Percentiles rank a stretch among this genome's conserved stretches.
Conservation (phyloP, 768 basidiomycete genomes). For the Sistotremastrum niveocremeum region DNA sequence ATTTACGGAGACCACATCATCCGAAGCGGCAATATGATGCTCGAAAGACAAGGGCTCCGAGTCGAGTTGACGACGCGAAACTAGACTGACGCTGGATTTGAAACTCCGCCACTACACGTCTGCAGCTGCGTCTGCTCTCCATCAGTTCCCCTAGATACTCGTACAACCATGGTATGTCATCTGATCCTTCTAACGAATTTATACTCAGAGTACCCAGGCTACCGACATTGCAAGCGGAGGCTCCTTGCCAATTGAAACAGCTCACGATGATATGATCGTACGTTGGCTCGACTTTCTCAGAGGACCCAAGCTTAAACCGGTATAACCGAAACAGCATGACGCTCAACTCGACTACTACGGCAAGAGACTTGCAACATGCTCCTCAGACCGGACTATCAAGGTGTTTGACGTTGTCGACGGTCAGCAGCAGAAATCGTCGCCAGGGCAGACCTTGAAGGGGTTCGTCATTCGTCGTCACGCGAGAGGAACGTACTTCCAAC, state of each 20-base stretch:
- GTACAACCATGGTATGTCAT: too few species aligned
- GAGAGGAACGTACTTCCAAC: not conserved
- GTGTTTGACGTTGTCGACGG: slow-evolving; percentile 92
- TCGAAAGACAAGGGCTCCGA: too few species aligned
- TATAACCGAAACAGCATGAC: slow-evolving; percentile 57
- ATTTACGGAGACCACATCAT: too few species aligned
- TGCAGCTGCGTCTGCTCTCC: too few species aligned
- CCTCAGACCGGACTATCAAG: slow-evolving; percentile 88
- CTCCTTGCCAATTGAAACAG: slow-evolving; percentile 81
- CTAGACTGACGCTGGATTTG: too few species aligned
- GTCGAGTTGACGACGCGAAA: too few species aligned
- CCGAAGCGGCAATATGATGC: too few species aligned
- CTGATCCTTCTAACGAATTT: too few species aligned
- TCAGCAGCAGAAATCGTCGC: slow-evolving; percentile 48
- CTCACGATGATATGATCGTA: slow-evolving; percentile 98
- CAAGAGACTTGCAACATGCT: slow-evolving; percentile 91
- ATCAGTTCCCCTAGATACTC: too few species aligned
- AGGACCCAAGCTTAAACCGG: not conserved
- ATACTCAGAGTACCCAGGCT: too few species aligned
- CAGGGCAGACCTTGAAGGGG: slow-evolving; percentile 73
- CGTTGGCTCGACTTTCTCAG: slow-evolving; percentile 16
- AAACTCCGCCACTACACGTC: too few species aligned
- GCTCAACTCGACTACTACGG: slow-evolving; percentile 98
- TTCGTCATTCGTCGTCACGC: slow-evolving; percentile 18
- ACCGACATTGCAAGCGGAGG: slow-evolving; percentile 18